These are phyloP conservation scores for Saccharomyces hybrid DNA, from an alignment of 1,139 yeast genomes.

Conservation along the genomic window DNA sequence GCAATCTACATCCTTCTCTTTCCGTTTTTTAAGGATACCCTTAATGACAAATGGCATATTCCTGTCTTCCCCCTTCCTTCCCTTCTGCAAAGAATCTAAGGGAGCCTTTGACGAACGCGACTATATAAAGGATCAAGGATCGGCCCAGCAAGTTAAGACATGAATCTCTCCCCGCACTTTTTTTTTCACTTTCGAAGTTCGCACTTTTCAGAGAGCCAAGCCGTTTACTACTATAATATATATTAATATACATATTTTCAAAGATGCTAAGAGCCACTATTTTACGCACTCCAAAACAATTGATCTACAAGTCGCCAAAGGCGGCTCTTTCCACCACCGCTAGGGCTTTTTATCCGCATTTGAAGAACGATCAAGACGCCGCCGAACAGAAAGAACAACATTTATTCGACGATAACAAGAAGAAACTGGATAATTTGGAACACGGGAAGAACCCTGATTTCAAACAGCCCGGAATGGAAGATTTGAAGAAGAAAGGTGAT, in stretches of 20 bases:
- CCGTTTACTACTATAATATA: slow-evolving; percentile 1
- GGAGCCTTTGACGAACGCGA: neutral
- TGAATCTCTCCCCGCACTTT: neutral
- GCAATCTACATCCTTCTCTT: neutral
- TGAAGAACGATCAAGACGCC: slow-evolving; percentile 14
- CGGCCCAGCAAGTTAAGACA: neutral
- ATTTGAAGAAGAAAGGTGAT: slow-evolving; percentile 26
- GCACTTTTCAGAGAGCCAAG: too few species aligned
- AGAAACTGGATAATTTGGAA: slow-evolving; percentile 24
- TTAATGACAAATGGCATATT: neutral
- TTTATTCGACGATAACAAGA: slow-evolving; percentile 24
- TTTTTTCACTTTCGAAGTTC: slow-evolving; percentile 6
- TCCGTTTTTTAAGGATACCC: neutral
- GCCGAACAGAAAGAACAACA: slow-evolving; percentile 23
- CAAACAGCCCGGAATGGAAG: slow-evolving; percentile 17
- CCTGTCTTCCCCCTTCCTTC: neutral
- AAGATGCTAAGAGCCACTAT: neutral
- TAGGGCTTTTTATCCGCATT: slow-evolving; percentile 3
- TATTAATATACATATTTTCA: neutral
- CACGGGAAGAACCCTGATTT: slow-evolving; percentile 14
- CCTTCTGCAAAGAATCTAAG: neutral
- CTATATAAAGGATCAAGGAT: neutral
- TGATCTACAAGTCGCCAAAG: neutral
- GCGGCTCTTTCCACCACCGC: neutral
- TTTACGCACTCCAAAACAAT: neutral